Base-by-base conservation (phyloP, 179 eudicot species). In the Sideroxylon spinosum region DNA sequence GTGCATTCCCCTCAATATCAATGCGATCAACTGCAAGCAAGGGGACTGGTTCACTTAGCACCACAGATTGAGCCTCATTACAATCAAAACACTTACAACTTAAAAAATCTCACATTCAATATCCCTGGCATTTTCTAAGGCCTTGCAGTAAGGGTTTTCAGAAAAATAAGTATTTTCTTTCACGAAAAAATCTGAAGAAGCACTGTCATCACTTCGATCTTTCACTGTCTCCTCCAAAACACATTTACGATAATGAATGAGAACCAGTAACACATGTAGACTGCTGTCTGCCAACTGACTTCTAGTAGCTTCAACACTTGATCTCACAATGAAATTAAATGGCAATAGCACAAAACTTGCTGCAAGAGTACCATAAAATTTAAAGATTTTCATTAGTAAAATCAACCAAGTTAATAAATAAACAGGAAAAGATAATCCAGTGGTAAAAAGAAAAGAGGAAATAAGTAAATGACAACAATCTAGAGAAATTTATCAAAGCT, bases 311-410 rank as follows among this genome's bases (percentile, higher is more conserved):
- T 86, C 94, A 75, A 75, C 77, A 81, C 79, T 85, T 62, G 98
- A 87, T 61, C 91, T 84, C 72, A 80, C 87, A 76, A 93, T 84
- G 84, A 82, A 86, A 82, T 83, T 87, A 66, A 93, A 91, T 37
- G 99, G 99, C 76, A 89, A 82, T 62, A 90, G 77, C 88, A 95
- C 89, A 79, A 91, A 80, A 86, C 83, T 93, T 81, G 98, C 99
- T 95, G 98, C 92, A 89, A 77, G 74, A 73, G 74, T 25, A 66
- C 78, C 62, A 81, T 65, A 65, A 68, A 67, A 78, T 53, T 77
- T n/a, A 17, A 20, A 70, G 64, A 82, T 77, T 55, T 25, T 9
- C 23, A 25, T 71, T n/a, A 55, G 65, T 53, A 22, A 68, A 76
- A 50, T 57, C 23, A 53, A 49, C 4, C 25, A 55, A 76, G 52